Base-by-base conservation (phyloP, 2,329 filamentous ascomycete genomes). In the Botrytis galanthina region DNA sequence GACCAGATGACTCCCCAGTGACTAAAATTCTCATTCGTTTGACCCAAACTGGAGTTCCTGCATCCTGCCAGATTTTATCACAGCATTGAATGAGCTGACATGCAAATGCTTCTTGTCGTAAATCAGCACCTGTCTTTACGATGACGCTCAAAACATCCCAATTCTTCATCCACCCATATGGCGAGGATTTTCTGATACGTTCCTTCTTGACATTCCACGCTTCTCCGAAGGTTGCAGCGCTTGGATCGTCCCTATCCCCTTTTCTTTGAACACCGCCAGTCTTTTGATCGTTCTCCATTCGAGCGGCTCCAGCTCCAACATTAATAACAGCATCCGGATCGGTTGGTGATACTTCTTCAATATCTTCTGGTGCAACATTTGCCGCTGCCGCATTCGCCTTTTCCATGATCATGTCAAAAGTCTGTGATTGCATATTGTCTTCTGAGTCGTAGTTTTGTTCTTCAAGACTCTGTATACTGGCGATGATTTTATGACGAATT, bases 281-380 rank as follows among this genome's bases (percentile, higher is more conserved):
- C 84, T 94, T 95, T 82, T 94, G 88, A 80, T 96, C 93, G 80
- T 96, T 96, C 81, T 96, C 93, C 93, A 96, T 96, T 73, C 93
- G 88, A 72, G 93, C 93, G 71, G 92, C 90, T 73, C 93, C 93
- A 16, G 92, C 92, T 73, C 89, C 92, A 22, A 90, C 86, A 77
- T 92, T 93, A 39, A 84, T 78, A 4, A 79, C 77, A 4, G 85
- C 82, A 5, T 84, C 83, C 6, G 82, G 77, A 5, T 84, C 83
- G 14, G 81, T 77, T 5, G 83, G 78, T 32, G 83, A 82, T 22
- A 87, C 88, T 26, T 88, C 87, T 64, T 90, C 88, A 4, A 90
- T 82, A 74, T 89, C 87, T 39, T 87, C 84, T 1, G 84, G 81
- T 12, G 84, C 84, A 26, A 84, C 83, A 20, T 84, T 84, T 8